These are phyloP conservation scores for Verbena officinalis DNA, from an alignment of 257 asterid genomes.

Conservation along the genomic window DNA sequence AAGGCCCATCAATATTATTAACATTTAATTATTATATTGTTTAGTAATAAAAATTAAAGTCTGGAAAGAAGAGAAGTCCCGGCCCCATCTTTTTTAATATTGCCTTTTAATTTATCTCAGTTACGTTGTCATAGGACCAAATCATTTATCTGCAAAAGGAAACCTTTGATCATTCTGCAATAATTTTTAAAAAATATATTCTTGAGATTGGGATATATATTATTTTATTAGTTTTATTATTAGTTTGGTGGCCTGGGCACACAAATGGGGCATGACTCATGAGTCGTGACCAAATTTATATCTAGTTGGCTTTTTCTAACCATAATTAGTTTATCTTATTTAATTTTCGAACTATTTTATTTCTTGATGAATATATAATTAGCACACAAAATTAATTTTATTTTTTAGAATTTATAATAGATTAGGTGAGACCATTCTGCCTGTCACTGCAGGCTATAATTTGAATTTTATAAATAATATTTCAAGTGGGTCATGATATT, in stretches of 20 bases:
- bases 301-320: too few relatives aligned
- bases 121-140: slow-evolving; percentile 1
- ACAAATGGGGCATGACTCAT: background rate
- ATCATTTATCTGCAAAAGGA: slow-evolving; percentile 25
- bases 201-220: background rate
- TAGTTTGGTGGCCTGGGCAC: background rate
- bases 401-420: too few relatives aligned
- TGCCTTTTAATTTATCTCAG: background rate
- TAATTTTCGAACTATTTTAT: too few relatives aligned
- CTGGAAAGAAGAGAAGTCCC: background rate
- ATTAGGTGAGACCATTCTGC: too few relatives aligned
- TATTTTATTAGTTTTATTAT: background rate
- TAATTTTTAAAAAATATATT: background rate
- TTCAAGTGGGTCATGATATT: background rate
- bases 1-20: slow-evolving; percentile 1
- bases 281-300: too few relatives aligned
- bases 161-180: slow-evolving; percentile 11
- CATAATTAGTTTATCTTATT: too few relatives aligned
- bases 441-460: too few relatives aligned
- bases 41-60: slow-evolving; percentile 4
- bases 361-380: too few relatives aligned
- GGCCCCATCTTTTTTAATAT: too few relatives aligned
- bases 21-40: background rate
- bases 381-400: too few relatives aligned
- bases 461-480: too few relatives aligned